Base-by-base conservation (phyloP, 306 rosid genomes). In the Begonia fuchsioides region DNA sequence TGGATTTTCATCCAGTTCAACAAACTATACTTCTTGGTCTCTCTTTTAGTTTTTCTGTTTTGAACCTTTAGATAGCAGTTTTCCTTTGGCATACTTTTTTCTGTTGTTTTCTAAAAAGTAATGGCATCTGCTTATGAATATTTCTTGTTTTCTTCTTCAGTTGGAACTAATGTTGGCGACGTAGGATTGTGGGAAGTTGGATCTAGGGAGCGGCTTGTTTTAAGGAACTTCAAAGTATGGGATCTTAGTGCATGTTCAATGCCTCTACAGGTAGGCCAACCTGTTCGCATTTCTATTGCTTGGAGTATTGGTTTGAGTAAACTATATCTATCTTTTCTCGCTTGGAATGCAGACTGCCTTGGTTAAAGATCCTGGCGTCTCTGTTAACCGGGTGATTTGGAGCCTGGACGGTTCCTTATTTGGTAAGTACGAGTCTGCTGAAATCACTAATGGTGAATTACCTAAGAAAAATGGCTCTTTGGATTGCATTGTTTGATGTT, bases 111-210 rank as follows among this genome's bases (percentile, higher is more conserved):
- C 35, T 4, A 4, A 26, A 20, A 1, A 26, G 35, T 26, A 26
- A 26, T 26, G 35, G 35, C 35, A 26, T 26, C 35, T 26, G 35
- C 35, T 8, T 26, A 26, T 26, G 35, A 26, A 5, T 26, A 26
- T 4, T 26, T 26, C 35, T 26, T 26, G 35, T 26, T 26, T 26
- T 26, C 35, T 67, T 54, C 67, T 50, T 52, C 79, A 90, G 97
- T 90, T 73, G 97, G 97, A 50, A 90, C 95, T 62, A 76, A 76
- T 68, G 81, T 81, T 47, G 97, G 97, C 50, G 97, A 85, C 76
- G 79, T 90, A 57, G 87, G 87, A 47, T 70, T 90, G 77, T 90
- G 97, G 97, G 97, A 90, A 72, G 87, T 90, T 56, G 97, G 95
- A 58, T 67, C 95, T 46, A 72, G 80, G 72, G 97, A 90, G 62